phyloP scores from a whole-genome alignment of 805 yeast genomes.

The Lipomyces yamadae region DNA sequence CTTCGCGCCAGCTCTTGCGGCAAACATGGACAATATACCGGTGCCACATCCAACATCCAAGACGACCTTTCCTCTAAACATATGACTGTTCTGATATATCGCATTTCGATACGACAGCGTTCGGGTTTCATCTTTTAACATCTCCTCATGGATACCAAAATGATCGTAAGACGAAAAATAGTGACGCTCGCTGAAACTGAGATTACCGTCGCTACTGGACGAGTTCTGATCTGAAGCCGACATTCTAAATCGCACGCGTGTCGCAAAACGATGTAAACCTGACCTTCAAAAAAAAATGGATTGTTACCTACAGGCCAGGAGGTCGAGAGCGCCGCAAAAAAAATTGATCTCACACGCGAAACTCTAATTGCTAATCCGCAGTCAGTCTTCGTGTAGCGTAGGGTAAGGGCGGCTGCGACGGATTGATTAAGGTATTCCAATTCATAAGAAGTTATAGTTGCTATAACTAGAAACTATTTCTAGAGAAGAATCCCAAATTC shows the following conservation, averaged over 20 bases:
- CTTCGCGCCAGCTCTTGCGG: slow-evolving; percentile 91
- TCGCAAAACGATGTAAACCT: neutral
- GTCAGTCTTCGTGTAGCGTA: too few relatives aligned
- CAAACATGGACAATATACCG: slow-evolving; percentile 89
- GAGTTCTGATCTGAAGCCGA: neutral
- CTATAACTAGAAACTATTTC: too few relatives aligned
- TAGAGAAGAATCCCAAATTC: too few relatives aligned
- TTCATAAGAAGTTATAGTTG: too few relatives aligned
- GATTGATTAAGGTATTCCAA: too few relatives aligned
- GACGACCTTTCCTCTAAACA: slow-evolving; percentile 85
- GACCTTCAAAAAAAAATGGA: neutral
- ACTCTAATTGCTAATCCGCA: neutral
- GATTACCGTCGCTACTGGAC: neutral
- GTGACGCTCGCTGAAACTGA: slow-evolving; percentile 49
- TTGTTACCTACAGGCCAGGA: neutral
- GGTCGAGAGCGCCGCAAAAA: neutral
- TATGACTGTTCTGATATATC: slow-evolving; percentile 75
- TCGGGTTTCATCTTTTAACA: slow-evolving; percentile 86
- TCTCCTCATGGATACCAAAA: slow-evolving; percentile 89
- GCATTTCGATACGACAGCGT: slow-evolving; percentile 83
- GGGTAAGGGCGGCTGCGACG: too few relatives aligned
- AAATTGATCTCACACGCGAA: neutral
- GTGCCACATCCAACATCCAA: slow-evolving; percentile 94
- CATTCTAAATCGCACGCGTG: neutral
- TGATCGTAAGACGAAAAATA: slow-evolving; percentile 88